Conservation (phyloP, 208 protist genomes). For the Jaenimonas drosophilae region DNA sequence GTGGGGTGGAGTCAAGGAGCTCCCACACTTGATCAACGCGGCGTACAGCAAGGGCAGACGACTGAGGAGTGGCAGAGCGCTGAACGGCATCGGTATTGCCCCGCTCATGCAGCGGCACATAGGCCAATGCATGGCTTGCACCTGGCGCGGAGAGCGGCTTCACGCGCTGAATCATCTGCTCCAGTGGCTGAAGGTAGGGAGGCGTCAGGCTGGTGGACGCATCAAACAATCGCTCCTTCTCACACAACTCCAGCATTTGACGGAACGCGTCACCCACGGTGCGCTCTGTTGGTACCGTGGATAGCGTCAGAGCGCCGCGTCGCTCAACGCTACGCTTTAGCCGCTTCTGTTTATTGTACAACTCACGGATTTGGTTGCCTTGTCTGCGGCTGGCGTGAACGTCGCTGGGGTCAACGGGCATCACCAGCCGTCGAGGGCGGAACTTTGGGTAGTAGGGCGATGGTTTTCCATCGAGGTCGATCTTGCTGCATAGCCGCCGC, state of each 20-base stretch:
- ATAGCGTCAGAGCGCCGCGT: conserved; percentile 48
- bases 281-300: conserved; percentile 61
- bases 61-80: neutral
- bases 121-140: neutral
- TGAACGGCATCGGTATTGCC: neutral
- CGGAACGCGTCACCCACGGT: conserved; percentile 74
- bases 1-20: conserved; percentile 60
- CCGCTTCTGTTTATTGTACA: conserved; percentile 36
- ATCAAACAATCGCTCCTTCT: conserved; percentile 26
- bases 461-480: conserved; percentile 27
- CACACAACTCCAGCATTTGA: conserved; percentile 53
- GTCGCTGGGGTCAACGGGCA: conserved; percentile 73
- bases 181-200: conserved; percentile 8
- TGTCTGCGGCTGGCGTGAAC: conserved; percentile 41
- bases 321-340: conserved; percentile 23
- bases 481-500: conserved; percentile 16
- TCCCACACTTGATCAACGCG: conserved; percentile 64
- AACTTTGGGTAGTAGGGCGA: conserved; percentile 72
- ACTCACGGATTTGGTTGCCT: conserved; percentile 32
- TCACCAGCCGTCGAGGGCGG: conserved; percentile 74
- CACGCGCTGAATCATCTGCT: conserved; percentile 4
- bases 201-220: conserved; percentile 6
- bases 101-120: neutral
- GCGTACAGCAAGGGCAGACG: conserved; percentile 12
- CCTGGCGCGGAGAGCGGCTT: neutral